A percentile compares a stretch with the other conserved stretches of the same genome.
Evolutionary conservation across 495 filamentous ascomycete genomes (phyloP).

Genomic region (Daldinia caldariorum): DNA sequence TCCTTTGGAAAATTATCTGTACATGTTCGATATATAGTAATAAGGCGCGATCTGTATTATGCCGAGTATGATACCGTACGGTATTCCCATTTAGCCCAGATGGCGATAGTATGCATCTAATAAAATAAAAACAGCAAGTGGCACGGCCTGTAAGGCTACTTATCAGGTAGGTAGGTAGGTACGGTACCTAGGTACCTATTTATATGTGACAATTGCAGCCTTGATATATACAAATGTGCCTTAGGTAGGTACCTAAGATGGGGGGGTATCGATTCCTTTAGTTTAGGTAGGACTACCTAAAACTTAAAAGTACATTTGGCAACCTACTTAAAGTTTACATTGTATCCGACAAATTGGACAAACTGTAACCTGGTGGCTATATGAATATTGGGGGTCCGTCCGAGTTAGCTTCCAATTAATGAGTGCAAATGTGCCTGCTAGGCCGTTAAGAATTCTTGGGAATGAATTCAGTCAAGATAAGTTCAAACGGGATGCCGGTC

Average conservation of each 20-base stretch:
- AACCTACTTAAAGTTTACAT: conserved; percentile 29
- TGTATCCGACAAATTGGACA: conserved; percentile 33
- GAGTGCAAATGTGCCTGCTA: neutral
- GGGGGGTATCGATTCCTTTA: conserved; percentile 5
- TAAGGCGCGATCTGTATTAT: conserved; percentile 36
- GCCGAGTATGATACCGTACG: conserved; percentile 24
- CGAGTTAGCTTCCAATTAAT: conserved; percentile 3
- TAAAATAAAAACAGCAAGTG: conserved; percentile 11
- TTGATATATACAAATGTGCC: conserved; percentile 1
- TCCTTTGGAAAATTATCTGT: neutral
- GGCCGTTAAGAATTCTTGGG: conserved; percentile 5
- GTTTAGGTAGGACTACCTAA: no score
- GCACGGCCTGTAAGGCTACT: conserved; percentile 24
- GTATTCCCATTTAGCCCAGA: conserved; percentile 23
- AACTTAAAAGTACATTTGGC: conserved; percentile 6
- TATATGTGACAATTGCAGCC: conserved; percentile 17
- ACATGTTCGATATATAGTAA: conserved; percentile 21
- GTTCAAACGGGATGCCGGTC: conserved; percentile 22
- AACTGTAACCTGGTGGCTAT: conserved; percentile 28
- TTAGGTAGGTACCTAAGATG: no score
- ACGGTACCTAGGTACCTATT: no score
- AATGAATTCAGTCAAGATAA: neutral
- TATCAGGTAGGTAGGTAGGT: no score
- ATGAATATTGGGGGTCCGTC: conserved; percentile 35
- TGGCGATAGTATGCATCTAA: conserved; percentile 19